A percentile compares a stretch with the other conserved stretches of the same genome.
These are phyloP conservation scores for Olyra latifolia DNA, from an alignment of 176 grass and related monocot genomes.

Conservation along the genomic window DNA sequence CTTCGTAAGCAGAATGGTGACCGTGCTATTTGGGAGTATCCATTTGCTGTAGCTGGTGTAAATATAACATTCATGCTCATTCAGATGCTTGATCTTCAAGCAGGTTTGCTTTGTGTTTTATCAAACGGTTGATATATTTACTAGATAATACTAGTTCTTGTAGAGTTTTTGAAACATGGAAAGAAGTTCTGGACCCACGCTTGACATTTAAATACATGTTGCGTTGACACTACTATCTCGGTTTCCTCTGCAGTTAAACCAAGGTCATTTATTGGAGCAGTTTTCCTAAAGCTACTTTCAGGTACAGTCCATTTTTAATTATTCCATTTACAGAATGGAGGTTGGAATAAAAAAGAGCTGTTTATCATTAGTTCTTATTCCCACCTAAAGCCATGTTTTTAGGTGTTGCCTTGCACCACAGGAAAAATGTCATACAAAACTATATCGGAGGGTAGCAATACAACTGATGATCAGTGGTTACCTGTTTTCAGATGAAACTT, in stretches of 20 bases:
- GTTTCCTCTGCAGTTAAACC: constrained; percentile 75
- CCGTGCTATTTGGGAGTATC: constrained; percentile 94
- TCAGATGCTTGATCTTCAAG: constrained; percentile 96
- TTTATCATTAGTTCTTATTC: constrained; percentile 4
- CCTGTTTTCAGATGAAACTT: no score
- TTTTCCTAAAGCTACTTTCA: constrained; percentile 96
- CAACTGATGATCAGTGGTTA: no score
- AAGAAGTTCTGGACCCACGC: background rate
- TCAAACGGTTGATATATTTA: background rate
- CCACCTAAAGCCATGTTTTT: background rate
- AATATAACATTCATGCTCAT: constrained; percentile 99
- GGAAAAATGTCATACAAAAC: no score
- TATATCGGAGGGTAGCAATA: no score
- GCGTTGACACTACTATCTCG: background rate
- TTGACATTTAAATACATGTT: constrained; percentile 26
- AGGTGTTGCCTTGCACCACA: background rate
- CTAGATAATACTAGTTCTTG: constrained; percentile 17
- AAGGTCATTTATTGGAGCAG: constrained; percentile 78
- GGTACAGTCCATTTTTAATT: constrained; percentile 48
- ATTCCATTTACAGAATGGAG: constrained; percentile 5
- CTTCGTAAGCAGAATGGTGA: constrained; percentile 88
- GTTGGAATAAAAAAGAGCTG: background rate
- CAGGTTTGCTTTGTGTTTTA: constrained; percentile 50
- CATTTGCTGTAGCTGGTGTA: constrained; percentile 96
- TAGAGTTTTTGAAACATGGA: background rate